Conservation (phyloP, 2,329 filamentous ascomycete species). For the Fusarium scirpi region DNA sequence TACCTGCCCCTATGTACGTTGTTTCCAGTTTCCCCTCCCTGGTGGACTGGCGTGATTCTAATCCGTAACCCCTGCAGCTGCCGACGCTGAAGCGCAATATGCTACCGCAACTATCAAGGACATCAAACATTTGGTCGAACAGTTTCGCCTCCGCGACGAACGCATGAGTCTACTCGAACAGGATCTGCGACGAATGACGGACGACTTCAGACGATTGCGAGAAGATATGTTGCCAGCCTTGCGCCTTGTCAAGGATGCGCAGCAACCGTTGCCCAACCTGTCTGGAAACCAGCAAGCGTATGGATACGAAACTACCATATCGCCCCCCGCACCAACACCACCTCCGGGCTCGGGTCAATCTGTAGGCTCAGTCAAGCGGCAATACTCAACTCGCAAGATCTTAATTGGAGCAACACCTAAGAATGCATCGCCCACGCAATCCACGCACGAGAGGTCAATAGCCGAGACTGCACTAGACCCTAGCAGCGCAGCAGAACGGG, state of each 20-base stretch:
- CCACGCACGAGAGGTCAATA: slow-evolving; percentile 73
- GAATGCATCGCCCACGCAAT: slow-evolving; percentile 79
- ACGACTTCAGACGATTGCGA: slow-evolving; percentile 88
- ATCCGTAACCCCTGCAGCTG: slow-evolving; percentile 67
- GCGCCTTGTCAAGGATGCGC: slow-evolving; percentile 90
- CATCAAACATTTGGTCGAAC: slow-evolving; percentile 89
- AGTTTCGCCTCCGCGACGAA: slow-evolving; percentile 90
- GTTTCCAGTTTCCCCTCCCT: slow-evolving; percentile 20
- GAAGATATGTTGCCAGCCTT: slow-evolving; percentile 93
- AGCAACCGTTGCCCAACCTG: slow-evolving; percentile 80
- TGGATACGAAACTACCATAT: slow-evolving; percentile 63
- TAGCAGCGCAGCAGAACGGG: slow-evolving; percentile 74
- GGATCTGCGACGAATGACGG: slow-evolving; percentile 84
- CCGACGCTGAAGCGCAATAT: slow-evolving; percentile 87
- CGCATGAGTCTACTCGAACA: slow-evolving; percentile 85
- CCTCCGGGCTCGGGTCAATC: slow-evolving; percentile 62
- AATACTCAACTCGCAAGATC: slow-evolving; percentile 81
- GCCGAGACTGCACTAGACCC: slow-evolving; percentile 76
- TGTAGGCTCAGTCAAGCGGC: slow-evolving; percentile 70
- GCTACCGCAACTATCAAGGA: slow-evolving; percentile 92
- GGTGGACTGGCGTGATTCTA: slow-evolving; percentile 41
- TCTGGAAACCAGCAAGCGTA: slow-evolving; percentile 57
- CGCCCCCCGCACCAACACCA: slow-evolving; percentile 69
- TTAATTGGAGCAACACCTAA: slow-evolving; percentile 79
- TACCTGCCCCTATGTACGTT: slow-evolving; percentile 87